A percentile compares a stretch with the other conserved stretches of the same genome.
Evolutionary conservation across 495 filamentous ascomycete genomes (phyloP).

Genomic region (Glonium stellatum): DNA sequence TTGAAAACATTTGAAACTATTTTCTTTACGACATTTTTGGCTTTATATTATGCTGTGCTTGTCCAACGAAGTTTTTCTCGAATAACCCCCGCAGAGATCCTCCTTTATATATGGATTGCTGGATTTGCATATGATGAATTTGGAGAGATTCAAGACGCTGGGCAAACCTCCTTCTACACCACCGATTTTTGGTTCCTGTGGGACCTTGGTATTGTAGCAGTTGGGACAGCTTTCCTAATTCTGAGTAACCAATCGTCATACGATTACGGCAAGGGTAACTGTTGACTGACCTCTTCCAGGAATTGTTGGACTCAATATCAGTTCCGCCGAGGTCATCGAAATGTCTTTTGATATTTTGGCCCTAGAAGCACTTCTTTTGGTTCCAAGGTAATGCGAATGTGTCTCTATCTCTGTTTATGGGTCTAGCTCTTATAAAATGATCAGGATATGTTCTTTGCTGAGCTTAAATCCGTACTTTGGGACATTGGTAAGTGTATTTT

Average conservation of each 20-base stretch:
- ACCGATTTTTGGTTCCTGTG: constrained; percentile 82
- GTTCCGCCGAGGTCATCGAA: constrained; percentile 58
- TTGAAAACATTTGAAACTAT: constrained; percentile 81
- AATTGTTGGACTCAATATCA: constrained; percentile 61
- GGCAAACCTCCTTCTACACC: constrained; percentile 26
- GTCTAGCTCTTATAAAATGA: neutral
- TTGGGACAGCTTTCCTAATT: constrained; percentile 65
- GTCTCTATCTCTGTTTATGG: neutral
- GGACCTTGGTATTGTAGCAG: constrained; percentile 80
- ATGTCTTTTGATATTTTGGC: constrained; percentile 81
- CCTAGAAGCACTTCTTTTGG: constrained; percentile 81
- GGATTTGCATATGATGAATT: constrained; percentile 81
- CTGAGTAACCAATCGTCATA: constrained; percentile 51
- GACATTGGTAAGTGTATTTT: constrained; percentile 47
- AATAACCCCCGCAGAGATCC: constrained; percentile 47
- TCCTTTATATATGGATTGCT: constrained; percentile 65
- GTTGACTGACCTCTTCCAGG: constrained; percentile 40
- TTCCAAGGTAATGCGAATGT: constrained; percentile 53
- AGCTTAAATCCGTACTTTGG: constrained; percentile 91
- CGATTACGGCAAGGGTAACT: neutral
- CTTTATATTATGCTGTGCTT: constrained; percentile 78
- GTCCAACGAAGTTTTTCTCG: constrained; percentile 47
- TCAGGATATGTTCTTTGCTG: constrained; percentile 74
- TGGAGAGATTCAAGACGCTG: constrained; percentile 22
- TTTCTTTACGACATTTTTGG: constrained; percentile 77